Evolutionary conservation across 192 early-diverging fungal species (phyloP).

Genomic region (Oehlia diaphana): DNA sequence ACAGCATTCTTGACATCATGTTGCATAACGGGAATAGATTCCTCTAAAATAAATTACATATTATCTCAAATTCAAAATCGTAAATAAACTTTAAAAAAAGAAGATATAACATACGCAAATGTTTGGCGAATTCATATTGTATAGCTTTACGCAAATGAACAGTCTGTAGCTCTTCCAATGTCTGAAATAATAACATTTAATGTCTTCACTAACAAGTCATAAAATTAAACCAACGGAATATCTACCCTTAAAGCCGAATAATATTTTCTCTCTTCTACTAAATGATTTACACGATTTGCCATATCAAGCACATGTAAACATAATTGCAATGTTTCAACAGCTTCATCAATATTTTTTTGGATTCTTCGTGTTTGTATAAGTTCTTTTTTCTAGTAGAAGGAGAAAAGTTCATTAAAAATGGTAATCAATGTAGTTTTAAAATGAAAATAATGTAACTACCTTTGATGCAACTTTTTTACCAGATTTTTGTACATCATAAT

Average conservation of each 20-base stretch:
- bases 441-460: constrained; percentile 36
- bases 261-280: constrained; percentile 82
- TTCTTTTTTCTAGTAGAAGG: constrained; percentile 68
- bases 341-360: constrained; percentile 85
- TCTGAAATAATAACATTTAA: constrained; percentile 45
- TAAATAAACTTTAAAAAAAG: background rate
- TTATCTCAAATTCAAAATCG: background rate
- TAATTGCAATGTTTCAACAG: constrained; percentile 73
- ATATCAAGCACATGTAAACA: constrained; percentile 89
- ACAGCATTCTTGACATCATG: constrained; percentile 84
- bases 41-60: constrained; percentile 50
- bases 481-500: constrained; percentile 78
- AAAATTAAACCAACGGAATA: background rate
- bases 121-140: constrained; percentile 81
- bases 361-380: constrained; percentile 75
- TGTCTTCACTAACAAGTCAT: background rate
- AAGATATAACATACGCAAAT: constrained; percentile 61
- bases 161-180: constrained; percentile 80
- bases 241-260: constrained; percentile 85
- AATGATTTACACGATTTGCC: constrained; percentile 76
- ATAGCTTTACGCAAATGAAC: constrained; percentile 72
- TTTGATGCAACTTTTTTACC: constrained; percentile 82
- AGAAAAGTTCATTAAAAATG: background rate
- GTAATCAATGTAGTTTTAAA: background rate
- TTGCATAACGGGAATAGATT: constrained; percentile 88